Evolutionary conservation across 169 alveolate species (phyloP), one percentile per base, ranked within the genome.

Genomic region (Fabrea salina): DNA sequence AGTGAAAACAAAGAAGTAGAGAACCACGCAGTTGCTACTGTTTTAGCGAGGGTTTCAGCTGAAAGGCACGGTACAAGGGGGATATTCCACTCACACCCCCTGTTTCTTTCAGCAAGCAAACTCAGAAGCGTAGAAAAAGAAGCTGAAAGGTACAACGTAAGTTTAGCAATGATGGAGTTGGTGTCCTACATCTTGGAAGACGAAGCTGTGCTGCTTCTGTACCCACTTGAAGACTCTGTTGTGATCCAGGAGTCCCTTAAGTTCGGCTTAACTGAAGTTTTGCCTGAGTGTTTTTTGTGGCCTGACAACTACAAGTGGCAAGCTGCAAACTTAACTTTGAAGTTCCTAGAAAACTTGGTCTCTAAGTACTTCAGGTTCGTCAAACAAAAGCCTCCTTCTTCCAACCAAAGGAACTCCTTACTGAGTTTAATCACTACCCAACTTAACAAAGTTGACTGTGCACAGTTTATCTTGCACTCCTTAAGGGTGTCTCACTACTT

Each of bases 231-330:
- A 13, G 19, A 57, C 1, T 16, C 39, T 7, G 41, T 35, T 37
- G 11, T 43, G 40, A 11, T 68, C 8, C 16, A 25, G 19, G 78
- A 68, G 44, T 13, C 22, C 0, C 35, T 68, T 13, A 68, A 68
- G 32, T 68, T 43, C 30, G 30, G 32, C 40, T 13, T 68, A 11
- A n/a, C 44, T 40, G 78, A 68, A 68, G 61, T 68, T 22, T 30
- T 44, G 16, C 61, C 61, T 19, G 78, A 68, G 7, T 8, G 27
- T 30, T n/a, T 40, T 19, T 13, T 19, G 11, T 19, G 27, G 78
- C 30, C 74, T 35, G 49, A 13, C 39, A 7, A 16, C 13, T 61
- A 61, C 74, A 61, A 35, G 39, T 61, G 74, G 74, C 41, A 51
- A 33, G 32, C 16, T 32, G 16, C 74, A 3, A 8, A 61, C n/a